Evolutionary conservation across 2,329 filamentous ascomycete genomes (phyloP).

Genomic region (Aureobasidium namibiae): DNA sequence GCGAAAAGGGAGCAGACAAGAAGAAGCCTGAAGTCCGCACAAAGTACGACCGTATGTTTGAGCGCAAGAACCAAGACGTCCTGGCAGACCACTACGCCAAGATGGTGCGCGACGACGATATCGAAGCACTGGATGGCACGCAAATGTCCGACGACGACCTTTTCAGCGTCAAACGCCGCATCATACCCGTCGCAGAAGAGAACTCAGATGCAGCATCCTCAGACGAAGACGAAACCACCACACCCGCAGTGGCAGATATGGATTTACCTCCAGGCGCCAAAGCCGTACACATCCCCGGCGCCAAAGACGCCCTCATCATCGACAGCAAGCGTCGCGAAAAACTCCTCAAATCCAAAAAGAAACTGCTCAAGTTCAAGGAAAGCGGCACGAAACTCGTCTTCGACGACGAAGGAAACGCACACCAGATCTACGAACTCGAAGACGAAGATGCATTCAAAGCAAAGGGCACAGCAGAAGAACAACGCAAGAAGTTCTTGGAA

Average conservation of each 20-base stretch:
- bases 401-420: slow-evolving; percentile 82
- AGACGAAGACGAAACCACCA: slow-evolving; percentile 24
- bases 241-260: slow-evolving; percentile 39
- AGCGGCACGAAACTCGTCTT: slow-evolving; percentile 79
- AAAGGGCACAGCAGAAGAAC: slow-evolving; percentile 66
- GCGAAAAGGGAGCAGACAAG: slow-evolving; percentile 36
- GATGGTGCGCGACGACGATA: slow-evolving; percentile 57
- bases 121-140: slow-evolving; percentile 28
- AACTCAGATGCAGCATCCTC: slow-evolving; percentile 33
- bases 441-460: slow-evolving; percentile 72
- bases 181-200: slow-evolving; percentile 61
- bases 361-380: slow-evolving; percentile 82
- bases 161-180: slow-evolving; percentile 85
- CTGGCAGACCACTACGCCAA: slow-evolving; percentile 90
- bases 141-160: slow-evolving; percentile 55
- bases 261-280: slow-evolving; percentile 40
- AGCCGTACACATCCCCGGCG: slow-evolving; percentile 57
- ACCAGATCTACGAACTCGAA: slow-evolving; percentile 80
- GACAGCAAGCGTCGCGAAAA: slow-evolving; percentile 96
- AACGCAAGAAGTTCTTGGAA: slow-evolving; percentile 70
- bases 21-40: slow-evolving; percentile 69
- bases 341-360: slow-evolving; percentile 87
- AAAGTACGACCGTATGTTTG: slow-evolving; percentile 97
- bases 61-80: slow-evolving; percentile 90
- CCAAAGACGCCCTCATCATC: slow-evolving; percentile 64